phyloP scores from a whole-genome alignment of 169 alveolate genomes.

The Cryptosporidium meleagridis region DNA sequence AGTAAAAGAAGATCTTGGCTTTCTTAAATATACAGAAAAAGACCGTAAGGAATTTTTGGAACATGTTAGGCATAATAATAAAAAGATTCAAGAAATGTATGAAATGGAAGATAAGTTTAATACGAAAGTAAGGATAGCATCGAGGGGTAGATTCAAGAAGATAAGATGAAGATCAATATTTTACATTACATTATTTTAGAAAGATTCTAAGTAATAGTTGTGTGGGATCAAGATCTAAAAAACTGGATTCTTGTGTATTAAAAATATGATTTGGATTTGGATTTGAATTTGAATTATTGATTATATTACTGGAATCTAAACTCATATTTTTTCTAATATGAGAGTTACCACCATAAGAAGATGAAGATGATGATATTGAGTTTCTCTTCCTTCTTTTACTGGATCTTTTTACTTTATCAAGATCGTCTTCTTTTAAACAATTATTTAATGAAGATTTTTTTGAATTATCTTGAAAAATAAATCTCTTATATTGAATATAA shows the following conservation, averaged over 20 bases:
- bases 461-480: background rate
- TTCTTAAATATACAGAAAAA: conserved; percentile 26
- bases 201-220: conserved; percentile 41
- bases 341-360: conserved; percentile 63
- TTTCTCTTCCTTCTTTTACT: conserved; percentile 12
- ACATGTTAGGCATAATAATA: background rate
- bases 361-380: conserved; percentile 4
- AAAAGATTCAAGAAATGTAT: background rate
- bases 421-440: background rate
- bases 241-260: background rate
- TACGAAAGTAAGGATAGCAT: conserved; percentile 30
- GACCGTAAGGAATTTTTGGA: conserved; percentile 12
- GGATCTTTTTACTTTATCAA: background rate
- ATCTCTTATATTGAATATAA: conserved; percentile 35
- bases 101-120: conserved; percentile 27
- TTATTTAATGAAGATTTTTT: background rate
- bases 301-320: background rate
- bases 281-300: background rate
- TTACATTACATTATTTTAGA: background rate
- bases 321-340: conserved; percentile 9
- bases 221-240: conserved; percentile 23
- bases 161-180: background rate
- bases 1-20: conserved; percentile 24
- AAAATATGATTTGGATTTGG: too few relatives aligned
- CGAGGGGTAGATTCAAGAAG: conserved; percentile 28